Base-by-base conservation (phyloP, 192 early-diverging fungal genomes). In the Coemansia javaensis region DNA sequence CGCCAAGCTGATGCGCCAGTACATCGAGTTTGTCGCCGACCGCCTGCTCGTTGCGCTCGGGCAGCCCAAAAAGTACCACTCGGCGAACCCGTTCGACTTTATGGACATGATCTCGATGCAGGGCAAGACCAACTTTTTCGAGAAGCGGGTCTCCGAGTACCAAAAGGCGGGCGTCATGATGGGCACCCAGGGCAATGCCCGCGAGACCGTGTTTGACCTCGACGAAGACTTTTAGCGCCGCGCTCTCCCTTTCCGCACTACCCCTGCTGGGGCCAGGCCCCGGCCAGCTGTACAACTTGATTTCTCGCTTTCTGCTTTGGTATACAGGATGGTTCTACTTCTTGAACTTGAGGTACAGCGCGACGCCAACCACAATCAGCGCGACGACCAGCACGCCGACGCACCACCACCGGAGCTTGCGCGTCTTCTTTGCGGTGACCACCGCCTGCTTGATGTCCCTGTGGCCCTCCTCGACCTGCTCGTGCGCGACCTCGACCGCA, bases 11-110 rank as follows among this genome's bases (percentile, higher is more conserved):
- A 98, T 98, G 95, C 85, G 85, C 57, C 83, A 85, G 79, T 98
- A 98, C 76, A 96, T 98, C 68, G 93, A 97, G 77, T 98, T 98
- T 74, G 95, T 98, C 13, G 95, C 95, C 12, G 95, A 98, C 60
- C 79, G 93, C 44, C 78, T 98, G 32, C 73, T 95, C 48, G 90
- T 94, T 10, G 88, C 89, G 13, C 81, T 98, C 12, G 91, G 91
- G 24, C 85, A 81, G 58, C 61, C 69, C 24, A 98, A 98, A 79
- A 56, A 82, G 56, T 98, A 88, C 82, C 82, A 85, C 13, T 80
- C 73, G 4, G 66, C 83, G 53, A 98, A 98, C 61, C 95, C 95
- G 34, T 98, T 98, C 54, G 95, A 98, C 63, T 98, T 97, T 63
- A 98, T 98, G 95, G 95, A 96, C 63, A 75, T 98, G 73, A 96